Evolutionary conservation across 768 basidiomycete genomes (phyloP).

Genomic region (Rhodotorula sphaerocarpa): DNA sequence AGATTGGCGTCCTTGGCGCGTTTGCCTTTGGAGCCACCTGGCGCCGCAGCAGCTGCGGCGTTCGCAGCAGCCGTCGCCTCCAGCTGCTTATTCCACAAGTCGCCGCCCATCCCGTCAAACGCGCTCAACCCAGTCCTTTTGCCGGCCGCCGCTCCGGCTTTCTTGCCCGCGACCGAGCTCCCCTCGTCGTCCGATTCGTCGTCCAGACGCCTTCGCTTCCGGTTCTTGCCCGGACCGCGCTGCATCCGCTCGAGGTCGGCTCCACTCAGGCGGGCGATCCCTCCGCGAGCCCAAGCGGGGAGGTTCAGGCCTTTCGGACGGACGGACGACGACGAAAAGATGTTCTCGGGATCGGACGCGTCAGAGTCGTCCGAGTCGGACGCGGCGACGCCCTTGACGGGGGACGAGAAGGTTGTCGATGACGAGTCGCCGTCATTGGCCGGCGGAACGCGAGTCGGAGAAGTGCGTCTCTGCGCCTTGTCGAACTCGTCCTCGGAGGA

Average conservation of each 20-base stretch:
- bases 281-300: conserved; percentile 1
- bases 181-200: neutral
- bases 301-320: neutral
- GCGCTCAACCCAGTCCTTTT: neutral
- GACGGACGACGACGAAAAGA: neutral
- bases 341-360: neutral
- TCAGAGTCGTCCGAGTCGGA: neutral
- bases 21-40: neutral
- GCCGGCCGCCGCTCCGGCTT: neutral
- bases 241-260: neutral
- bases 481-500: neutral
- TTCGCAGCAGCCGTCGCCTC: conserved; percentile 4
- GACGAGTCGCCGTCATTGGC: too few relatives aligned
- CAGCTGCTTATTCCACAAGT: neutral
- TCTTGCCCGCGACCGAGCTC: neutral
- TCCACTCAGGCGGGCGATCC: neutral
- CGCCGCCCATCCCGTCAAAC: neutral
- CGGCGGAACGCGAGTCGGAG: neutral
- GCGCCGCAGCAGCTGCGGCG: neutral
- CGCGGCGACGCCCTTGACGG: neutral
- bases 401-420: neutral
- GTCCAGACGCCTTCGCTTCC: neutral
- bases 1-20: neutral
- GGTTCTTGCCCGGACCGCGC: conserved; percentile 1
- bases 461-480: too few relatives aligned